Base-by-base conservation (phyloP, 2,329 filamentous ascomycete species). In the Keithomyces neogunnii region DNA sequence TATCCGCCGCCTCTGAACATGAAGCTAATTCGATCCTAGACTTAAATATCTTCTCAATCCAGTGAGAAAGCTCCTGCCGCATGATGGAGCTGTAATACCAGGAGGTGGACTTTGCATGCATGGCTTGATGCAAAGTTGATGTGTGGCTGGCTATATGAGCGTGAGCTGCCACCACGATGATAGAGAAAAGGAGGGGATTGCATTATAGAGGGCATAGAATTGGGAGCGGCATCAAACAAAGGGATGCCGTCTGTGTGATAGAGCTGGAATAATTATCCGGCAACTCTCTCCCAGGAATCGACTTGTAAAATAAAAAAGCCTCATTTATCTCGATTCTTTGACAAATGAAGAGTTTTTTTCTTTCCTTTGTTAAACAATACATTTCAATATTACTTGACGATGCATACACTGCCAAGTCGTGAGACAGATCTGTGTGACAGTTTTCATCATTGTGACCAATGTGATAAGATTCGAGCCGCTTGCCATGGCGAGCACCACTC, bases 241-340 rank as follows among this genome's bases (percentile, higher is more conserved):
- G 54, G 56, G 51, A 60, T 59, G 63, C 63, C 62, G 58, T 56
- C 55, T 57, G 62, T 65, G 60, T 65, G 59, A 64, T 66, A 63
- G 63, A 67, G 59, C 63, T 65, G 63, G 63, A 61, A 61, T 51
- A 59, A 61, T 61, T 58, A 60, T 62, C 61, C 56, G 60, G 56
- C 61, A 61, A 50, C 58, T 62, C 63, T 57, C 63, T 63, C 60
- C 57, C 58, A 56, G 62, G 62, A 65, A 67, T 59, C 58, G 60
- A 66, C 62, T 66, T 70, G 68, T 70, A 70, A 69, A 70, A 68
- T 70, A 68, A 69, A 44, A 35, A 70, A 68, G 62, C 63, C 64
- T 68, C 66, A 66, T 66, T 66, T 63, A 65, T 66, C 66, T 64
- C 62, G 62, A 57, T 64, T 64, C 62, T 65, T 64, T 61, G 60